These are phyloP conservation scores for Auxenochlorella pyrenoidosa DNA, from an alignment of 139 green algal genomes.

Conservation along the genomic window DNA sequence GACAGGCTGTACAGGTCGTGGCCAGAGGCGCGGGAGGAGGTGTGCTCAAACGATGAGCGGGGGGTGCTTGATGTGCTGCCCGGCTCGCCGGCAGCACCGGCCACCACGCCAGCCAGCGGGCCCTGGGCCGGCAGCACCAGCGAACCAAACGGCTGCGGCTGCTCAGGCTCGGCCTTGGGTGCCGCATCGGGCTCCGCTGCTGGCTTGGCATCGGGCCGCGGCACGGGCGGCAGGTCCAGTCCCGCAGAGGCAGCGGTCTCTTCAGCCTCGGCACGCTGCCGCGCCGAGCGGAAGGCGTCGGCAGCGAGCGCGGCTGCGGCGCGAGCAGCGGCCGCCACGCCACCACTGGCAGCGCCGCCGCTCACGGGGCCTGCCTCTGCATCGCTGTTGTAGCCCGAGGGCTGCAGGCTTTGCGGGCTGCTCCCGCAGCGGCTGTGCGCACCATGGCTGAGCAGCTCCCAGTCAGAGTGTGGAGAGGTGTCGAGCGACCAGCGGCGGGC, in stretches of 20 bases:
- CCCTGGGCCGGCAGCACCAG: neutral
- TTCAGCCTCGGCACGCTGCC: neutral
- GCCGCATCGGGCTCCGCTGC: neutral
- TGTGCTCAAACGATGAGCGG: neutral
- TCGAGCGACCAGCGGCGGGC: neutral
- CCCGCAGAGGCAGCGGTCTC: neutral
- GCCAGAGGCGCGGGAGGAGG: neutral
- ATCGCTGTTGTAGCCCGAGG: slow-evolving; percentile 1
- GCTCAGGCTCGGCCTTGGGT: neutral
- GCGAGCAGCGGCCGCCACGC: neutral
- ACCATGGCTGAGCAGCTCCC: slow-evolving; percentile 18
- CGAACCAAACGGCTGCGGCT: neutral
- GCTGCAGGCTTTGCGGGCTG: slow-evolving; percentile 12
- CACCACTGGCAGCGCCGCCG: neutral
- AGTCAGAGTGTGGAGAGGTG: slow-evolving; percentile 4
- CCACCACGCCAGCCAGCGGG: neutral
- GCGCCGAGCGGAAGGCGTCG: neutral
- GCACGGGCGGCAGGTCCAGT: no score
- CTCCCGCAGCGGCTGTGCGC: slow-evolving; percentile 14
- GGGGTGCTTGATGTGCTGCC: slow-evolving; percentile 1
- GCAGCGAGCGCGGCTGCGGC: neutral
- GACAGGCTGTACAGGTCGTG: slow-evolving; percentile 27
- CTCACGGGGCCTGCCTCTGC: neutral
- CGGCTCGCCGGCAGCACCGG: neutral
- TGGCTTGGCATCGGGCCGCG: neutral